phyloP scores from a whole-genome alignment of 306 rosid species.

The Nissolia schottii region DNA sequence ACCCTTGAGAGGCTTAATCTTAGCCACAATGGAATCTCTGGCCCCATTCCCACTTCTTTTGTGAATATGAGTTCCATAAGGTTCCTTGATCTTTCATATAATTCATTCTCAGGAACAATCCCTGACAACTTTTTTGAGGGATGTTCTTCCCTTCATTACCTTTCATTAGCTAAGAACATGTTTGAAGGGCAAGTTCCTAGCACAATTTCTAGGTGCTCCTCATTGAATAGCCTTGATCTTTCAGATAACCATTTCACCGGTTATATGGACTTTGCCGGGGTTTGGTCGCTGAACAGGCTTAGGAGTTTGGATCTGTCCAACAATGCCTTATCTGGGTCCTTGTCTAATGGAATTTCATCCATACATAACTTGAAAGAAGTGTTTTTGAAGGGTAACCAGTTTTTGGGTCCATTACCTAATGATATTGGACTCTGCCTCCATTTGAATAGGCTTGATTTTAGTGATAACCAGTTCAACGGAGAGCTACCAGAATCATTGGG shows the following conservation, averaged over 20 bases:
- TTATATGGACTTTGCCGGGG: conserved; percentile 42
- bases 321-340: conserved; percentile 57
- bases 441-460: conserved; percentile 52
- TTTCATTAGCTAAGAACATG: conserved; percentile 56
- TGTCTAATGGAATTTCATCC: conserved; percentile 60
- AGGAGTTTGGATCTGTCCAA: conserved; percentile 71
- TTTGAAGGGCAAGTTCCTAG: conserved; percentile 66
- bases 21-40: conserved; percentile 62
- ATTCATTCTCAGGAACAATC: conserved; percentile 57
- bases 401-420: conserved; percentile 62
- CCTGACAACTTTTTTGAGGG: conserved; percentile 42
- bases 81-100: conserved; percentile 68
- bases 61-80: conserved; percentile 47
- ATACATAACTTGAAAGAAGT: conserved; percentile 68
- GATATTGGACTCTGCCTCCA: conserved; percentile 76
- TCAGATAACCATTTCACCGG: conserved; percentile 62
- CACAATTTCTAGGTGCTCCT: conserved; percentile 48
- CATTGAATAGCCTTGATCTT: conserved; percentile 57
- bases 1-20: conserved; percentile 53
- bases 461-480: conserved; percentile 54
- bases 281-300: conserved; percentile 65
- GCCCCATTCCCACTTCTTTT: conserved; percentile 46
- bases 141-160: conserved; percentile 47
- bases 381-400: conserved; percentile 46
- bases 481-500: conserved; percentile 48